These are phyloP conservation scores for Asterophora lycoperdoides DNA, from an alignment of 768 basidiomycete genomes.

Conservation along the genomic window DNA sequence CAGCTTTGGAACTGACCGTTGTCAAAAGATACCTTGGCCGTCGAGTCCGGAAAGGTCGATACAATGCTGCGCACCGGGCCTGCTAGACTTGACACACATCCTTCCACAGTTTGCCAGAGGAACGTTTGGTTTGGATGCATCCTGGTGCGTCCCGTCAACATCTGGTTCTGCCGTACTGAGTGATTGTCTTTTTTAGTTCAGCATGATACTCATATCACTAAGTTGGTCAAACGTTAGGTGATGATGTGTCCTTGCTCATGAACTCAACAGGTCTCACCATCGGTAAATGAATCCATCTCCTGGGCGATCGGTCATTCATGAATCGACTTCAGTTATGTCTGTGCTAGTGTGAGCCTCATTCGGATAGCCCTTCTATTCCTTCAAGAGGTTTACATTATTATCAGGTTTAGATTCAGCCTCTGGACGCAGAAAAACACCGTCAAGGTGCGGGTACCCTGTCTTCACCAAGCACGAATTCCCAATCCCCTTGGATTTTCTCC, in stretches of 20 bases:
- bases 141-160: neutral
- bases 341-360: slow-evolving; percentile 10
- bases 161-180: neutral
- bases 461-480: neutral
- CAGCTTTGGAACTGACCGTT: neutral
- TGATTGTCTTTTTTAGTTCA: neutral
- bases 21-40: slow-evolving; percentile 13
- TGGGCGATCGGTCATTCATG: too few relatives aligned
- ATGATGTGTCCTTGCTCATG: neutral
- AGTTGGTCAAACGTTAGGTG: neutral
- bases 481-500: too few relatives aligned
- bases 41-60: slow-evolving; percentile 14
- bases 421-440: slow-evolving; percentile 4
- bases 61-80: neutral
- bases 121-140: slow-evolving; percentile 8
- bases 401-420: slow-evolving; percentile 6
- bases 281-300: neutral
- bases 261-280: neutral
- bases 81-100: neutral
- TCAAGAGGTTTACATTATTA: neutral
- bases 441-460: neutral
- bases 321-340: slow-evolving; percentile 1
- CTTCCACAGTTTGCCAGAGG: slow-evolving; percentile 11
- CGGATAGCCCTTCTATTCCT: neutral
- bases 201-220: neutral